Conservation (phyloP, 2,329 filamentous ascomycete genomes). For the Talaromyces islandicus region DNA sequence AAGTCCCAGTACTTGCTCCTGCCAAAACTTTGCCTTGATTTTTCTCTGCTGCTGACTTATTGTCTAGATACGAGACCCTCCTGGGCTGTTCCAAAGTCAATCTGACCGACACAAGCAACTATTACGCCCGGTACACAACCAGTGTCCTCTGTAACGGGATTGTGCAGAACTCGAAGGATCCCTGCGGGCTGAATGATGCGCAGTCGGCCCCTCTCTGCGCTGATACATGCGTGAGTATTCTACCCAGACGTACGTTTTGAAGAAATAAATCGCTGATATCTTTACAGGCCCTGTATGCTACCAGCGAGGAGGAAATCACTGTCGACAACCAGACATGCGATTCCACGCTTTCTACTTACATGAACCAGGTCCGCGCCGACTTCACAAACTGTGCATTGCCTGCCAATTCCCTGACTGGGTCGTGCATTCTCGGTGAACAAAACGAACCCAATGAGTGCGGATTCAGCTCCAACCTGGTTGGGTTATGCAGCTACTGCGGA, state of each 20-base stretch:
- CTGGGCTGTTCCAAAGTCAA: slow-evolving; percentile 77
- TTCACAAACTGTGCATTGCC: slow-evolving; percentile 86
- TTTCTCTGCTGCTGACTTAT: slow-evolving; percentile 19
- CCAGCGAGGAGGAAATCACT: slow-evolving; percentile 80
- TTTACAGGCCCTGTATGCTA: slow-evolving; percentile 67
- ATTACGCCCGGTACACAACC: slow-evolving; percentile 90
- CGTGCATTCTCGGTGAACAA: slow-evolving; percentile 66
- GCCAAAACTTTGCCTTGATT: background rate
- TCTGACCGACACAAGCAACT: slow-evolving; percentile 67
- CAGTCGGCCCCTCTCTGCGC: slow-evolving; percentile 76
- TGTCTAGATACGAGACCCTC: slow-evolving; percentile 66
- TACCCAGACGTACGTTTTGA: background rate
- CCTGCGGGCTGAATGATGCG: slow-evolving; percentile 61
- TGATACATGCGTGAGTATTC: slow-evolving; percentile 67
- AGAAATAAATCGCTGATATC: slow-evolving; percentile 13
- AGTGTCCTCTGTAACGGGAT: slow-evolving; percentile 91
- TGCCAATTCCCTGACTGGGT: slow-evolving; percentile 65
- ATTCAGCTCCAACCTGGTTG: slow-evolving; percentile 63
- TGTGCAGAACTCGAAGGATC: slow-evolving; percentile 74
- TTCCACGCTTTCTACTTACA: slow-evolving; percentile 58
- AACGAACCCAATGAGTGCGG: slow-evolving; percentile 90
- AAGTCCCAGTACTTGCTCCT: slow-evolving; percentile 58
- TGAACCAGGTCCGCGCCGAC: slow-evolving; percentile 78
- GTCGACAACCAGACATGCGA: slow-evolving; percentile 69
- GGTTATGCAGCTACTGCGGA: slow-evolving; percentile 82